Conservation (phyloP, 2,329 filamentous ascomycete species). For the Pyrenophora tritici-repentis region DNA sequence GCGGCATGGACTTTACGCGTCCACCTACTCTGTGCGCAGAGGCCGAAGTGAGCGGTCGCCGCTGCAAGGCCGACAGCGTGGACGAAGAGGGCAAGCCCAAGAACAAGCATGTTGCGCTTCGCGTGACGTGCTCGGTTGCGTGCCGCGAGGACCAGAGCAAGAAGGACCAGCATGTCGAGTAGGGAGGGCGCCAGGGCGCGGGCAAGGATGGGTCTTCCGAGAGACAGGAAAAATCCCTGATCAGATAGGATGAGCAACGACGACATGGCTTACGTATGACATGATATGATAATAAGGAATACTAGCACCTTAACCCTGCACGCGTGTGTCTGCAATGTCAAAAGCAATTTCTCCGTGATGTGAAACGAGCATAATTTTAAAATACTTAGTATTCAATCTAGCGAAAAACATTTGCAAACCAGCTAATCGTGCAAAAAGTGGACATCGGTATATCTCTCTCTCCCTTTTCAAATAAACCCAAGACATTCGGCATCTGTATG, state of each 20-base stretch:
- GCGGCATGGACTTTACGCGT: background rate
- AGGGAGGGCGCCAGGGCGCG: too few relatives aligned
- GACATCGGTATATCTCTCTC: slow-evolving; percentile 6
- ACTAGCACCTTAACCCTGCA: too few relatives aligned
- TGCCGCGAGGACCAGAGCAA: background rate
- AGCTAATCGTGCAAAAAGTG: slow-evolving; percentile 6
- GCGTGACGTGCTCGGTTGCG: background rate
- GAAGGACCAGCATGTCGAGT: background rate
- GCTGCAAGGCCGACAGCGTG: background rate
- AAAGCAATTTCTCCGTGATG: too few relatives aligned
- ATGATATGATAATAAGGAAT: too few relatives aligned
- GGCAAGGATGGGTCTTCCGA: too few relatives aligned
- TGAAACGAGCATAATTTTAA: too few relatives aligned
- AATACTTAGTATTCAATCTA: slow-evolving; percentile 13
- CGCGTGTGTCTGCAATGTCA: too few relatives aligned
- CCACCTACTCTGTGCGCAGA: background rate
- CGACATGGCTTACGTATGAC: too few relatives aligned
- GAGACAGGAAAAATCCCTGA: background rate
- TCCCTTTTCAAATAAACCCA: slow-evolving; percentile 8
- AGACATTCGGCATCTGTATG: slow-evolving; percentile 1
- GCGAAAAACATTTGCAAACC: background rate
- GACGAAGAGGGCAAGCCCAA: background rate
- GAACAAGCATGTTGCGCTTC: background rate
- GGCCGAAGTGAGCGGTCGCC: background rate
- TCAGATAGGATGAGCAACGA: too few relatives aligned